These are phyloP conservation scores for Monosporascus sp. DNA, from an alignment of 2,329 filamentous ascomycete genomes.

Conservation along the genomic window DNA sequence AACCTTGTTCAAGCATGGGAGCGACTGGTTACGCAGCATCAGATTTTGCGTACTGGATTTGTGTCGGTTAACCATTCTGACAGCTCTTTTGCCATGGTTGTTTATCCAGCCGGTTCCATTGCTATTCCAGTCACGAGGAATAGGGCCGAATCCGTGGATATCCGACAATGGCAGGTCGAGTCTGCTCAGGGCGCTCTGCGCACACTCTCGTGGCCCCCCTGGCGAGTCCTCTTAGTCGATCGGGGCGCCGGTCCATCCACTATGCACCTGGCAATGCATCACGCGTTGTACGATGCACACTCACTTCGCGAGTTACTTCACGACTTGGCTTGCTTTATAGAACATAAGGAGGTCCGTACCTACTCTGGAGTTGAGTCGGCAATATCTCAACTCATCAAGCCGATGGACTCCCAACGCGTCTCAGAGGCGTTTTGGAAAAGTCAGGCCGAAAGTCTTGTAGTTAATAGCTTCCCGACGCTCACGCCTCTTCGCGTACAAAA, in stretches of 20 bases:
- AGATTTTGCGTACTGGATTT: conserved; percentile 76
- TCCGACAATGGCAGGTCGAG: conserved; percentile 33
- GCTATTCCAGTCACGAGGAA: conserved; percentile 15
- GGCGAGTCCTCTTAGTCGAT: conserved; percentile 52
- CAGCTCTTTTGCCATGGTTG: conserved; percentile 70
- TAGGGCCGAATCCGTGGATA: conserved; percentile 20
- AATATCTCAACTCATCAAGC: conserved; percentile 38
- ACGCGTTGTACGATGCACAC: conserved; percentile 80
- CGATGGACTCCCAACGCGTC: conserved; percentile 19
- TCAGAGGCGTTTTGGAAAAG: conserved; percentile 59
- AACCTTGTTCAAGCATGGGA: conserved; percentile 56
- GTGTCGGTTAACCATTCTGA: conserved; percentile 53
- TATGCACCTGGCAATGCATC: conserved; percentile 57
- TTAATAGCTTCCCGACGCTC: conserved; percentile 72
- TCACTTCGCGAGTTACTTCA: conserved; percentile 62
- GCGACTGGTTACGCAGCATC: conserved; percentile 47
- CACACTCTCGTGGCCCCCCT: conserved; percentile 52
- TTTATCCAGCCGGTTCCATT: conserved; percentile 35
- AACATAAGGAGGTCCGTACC: conserved; percentile 7
- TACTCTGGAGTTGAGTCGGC: conserved; percentile 25
- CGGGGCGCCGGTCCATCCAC: conserved; percentile 6
- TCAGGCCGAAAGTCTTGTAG: conserved; percentile 45
- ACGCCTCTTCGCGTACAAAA: conserved; percentile 51
- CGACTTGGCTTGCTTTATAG: conserved; percentile 42
- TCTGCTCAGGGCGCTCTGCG: conserved; percentile 29